Evolutionary conservation across 495 filamentous ascomycete genomes (phyloP).

Genomic region (Filosporella fistucella): DNA sequence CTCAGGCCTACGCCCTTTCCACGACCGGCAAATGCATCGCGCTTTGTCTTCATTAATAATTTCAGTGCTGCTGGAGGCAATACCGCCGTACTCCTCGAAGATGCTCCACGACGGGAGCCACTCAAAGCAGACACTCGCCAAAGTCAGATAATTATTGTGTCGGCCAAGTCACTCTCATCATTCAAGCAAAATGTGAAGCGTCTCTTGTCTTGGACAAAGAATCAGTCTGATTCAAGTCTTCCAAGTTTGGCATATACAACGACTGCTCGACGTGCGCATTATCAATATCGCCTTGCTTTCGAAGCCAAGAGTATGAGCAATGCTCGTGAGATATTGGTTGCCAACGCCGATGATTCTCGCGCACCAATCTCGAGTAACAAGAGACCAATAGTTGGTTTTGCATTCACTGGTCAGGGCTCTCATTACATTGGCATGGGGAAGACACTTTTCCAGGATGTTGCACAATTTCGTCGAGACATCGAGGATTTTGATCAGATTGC

Average conservation of each 20-base stretch:
- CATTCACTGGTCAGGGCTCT: constrained; percentile 69
- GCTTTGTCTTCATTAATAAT: constrained; percentile 61
- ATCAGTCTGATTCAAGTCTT: constrained; percentile 45
- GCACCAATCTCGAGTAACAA: constrained; percentile 8
- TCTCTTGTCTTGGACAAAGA: constrained; percentile 46
- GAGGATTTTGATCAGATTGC: constrained; percentile 64
- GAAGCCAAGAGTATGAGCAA: constrained; percentile 30
- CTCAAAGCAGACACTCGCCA: constrained; percentile 39
- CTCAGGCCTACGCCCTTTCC: constrained; percentile 53
- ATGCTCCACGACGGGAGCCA: constrained; percentile 32
- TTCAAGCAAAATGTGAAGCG: constrained; percentile 47
- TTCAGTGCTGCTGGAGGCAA: constrained; percentile 68
- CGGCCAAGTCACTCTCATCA: constrained; percentile 52
- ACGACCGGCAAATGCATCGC: constrained; percentile 50
- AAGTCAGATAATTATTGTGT: constrained; percentile 49
- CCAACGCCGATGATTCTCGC: constrained; percentile 25
- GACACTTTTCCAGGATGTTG: constrained; percentile 59
- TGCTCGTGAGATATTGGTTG: constrained; percentile 38
- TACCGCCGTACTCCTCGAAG: constrained; percentile 58
- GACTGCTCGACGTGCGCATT: constrained; percentile 73
- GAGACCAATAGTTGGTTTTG: constrained; percentile 42
- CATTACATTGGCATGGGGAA: constrained; percentile 63
- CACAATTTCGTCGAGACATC: constrained; percentile 63
- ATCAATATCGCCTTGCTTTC: constrained; percentile 64
- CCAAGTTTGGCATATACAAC: constrained; percentile 69